These are phyloP conservation scores for Zanthoxylum bungeanum DNA, from an alignment of 345 rosid species.

Conservation along the genomic window DNA sequence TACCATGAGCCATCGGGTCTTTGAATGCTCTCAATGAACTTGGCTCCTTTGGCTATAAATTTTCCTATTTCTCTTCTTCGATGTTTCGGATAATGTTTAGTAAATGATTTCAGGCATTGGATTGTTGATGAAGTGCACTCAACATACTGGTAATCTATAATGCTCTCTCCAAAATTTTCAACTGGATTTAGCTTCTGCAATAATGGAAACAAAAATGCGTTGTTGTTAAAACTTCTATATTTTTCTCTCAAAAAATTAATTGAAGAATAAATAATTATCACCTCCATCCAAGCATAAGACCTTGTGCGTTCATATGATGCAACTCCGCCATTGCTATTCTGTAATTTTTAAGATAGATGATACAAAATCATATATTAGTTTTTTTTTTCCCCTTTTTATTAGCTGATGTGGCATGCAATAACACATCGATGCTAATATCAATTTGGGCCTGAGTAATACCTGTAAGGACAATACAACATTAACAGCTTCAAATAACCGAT, in stretches of 20 bases:
- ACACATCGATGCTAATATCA: neutral
- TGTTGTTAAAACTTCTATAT: neutral
- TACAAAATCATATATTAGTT: no score
- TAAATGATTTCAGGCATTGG: neutral
- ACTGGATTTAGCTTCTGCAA: neutral
- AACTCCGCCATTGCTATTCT: neutral
- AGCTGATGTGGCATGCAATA: neutral
- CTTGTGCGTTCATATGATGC: neutral
- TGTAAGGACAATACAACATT: neutral
- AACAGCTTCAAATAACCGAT: neutral
- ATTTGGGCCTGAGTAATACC: neutral
- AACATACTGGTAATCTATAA: conserved; percentile 1
- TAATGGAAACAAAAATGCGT: neutral
- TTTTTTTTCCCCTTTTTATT: no score
- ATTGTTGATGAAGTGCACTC: neutral
- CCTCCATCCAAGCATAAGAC: neutral
- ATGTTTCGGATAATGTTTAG: neutral
- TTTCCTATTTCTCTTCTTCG: neutral
- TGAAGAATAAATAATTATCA: neutral
- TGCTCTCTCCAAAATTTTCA: neutral
- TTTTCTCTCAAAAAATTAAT: neutral
- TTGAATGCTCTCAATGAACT: neutral
- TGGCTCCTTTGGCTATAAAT: neutral
- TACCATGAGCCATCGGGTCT: neutral
- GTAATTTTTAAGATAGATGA: neutral